Evolutionary conservation across 2,329 filamentous ascomycete species (phyloP), one percentile per base, ranked within the genome.

Genomic region (Xylariales sp.): DNA sequence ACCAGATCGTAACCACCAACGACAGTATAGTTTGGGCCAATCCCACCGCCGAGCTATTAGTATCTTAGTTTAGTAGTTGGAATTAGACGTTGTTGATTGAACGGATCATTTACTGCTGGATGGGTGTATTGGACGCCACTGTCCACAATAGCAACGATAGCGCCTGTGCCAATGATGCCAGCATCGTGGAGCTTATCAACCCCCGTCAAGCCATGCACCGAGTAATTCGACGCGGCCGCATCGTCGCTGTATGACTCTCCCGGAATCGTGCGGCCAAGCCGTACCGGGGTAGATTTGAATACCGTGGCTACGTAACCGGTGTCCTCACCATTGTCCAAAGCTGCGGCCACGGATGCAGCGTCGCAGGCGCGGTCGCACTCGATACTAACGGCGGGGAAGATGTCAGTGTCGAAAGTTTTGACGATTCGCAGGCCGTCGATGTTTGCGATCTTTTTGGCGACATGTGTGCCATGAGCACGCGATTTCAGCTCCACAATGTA

Each of bases 401-500:
- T 34, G 23, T 49, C 46, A 2, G 45, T 46, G 34, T 53, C 49
- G 33, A 53, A 51, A 10, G 47, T 41, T 37, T 50, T 49, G 24
- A 50, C 47, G 14, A 51, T 38, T 16, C 38, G 44, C 6, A 51
- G 34, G 13, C 50, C 47, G 6, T 44, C 25, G 5, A 48, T 37
- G 12, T 19, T 40, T 10, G 41, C 16, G 20, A 48, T 40, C 23
- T 41, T 49, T 2, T 47, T 38, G 6, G 37, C 41, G 28, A 45
- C 38, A 16, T 31, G 41, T 12, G 44, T 32, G 32, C 40, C 25
- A 5, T 43, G 45, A 6, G 34, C 33, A 23, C 42, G 50, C 29
- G 47, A 48, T 39, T 46, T 47, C 18, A 51, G 33, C 36, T 53
- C 50, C 20, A 53, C 43, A 25, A 53, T 51, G 37, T 48, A 53